Conservation (phyloP, 257 asterid genomes). For the Solanum piurae region DNA sequence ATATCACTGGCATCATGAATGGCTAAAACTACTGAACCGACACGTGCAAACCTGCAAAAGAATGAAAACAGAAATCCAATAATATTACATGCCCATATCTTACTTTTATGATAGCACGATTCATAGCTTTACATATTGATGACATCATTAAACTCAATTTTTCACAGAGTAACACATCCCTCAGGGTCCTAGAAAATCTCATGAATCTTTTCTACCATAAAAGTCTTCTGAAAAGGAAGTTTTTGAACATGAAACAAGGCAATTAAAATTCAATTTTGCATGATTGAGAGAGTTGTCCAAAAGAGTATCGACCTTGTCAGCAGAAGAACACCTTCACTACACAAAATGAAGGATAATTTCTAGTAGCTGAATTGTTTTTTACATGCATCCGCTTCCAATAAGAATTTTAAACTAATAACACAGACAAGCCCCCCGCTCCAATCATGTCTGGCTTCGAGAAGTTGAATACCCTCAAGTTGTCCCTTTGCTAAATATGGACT, state of each 20-base stretch:
- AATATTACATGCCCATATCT: neutral
- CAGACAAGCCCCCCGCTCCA: neutral
- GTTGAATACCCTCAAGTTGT: neutral
- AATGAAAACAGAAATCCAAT: neutral
- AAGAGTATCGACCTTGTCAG: neutral
- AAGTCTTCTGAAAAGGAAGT: neutral
- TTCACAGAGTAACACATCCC: neutral
- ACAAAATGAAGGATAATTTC: neutral
- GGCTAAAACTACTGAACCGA: conserved; percentile 75
- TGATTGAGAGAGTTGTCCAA: neutral
- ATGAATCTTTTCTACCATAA: neutral
- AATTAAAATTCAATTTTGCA: neutral
- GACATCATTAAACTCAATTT: neutral
- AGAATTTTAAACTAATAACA: neutral
- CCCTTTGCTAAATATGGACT: neutral
- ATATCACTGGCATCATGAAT: conserved; percentile 95
- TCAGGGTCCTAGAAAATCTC: neutral
- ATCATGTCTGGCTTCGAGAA: neutral
- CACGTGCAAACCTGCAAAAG: conserved; percentile 73
- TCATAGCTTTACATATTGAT: neutral
- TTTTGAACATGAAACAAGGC: neutral
- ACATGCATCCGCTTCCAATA: neutral
- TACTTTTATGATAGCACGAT: neutral
- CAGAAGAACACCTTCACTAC: neutral
- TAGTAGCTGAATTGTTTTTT: neutral